Evolutionary conservation across 306 rosid species (phyloP).

Genomic region (Pterocarpus santalinus): DNA sequence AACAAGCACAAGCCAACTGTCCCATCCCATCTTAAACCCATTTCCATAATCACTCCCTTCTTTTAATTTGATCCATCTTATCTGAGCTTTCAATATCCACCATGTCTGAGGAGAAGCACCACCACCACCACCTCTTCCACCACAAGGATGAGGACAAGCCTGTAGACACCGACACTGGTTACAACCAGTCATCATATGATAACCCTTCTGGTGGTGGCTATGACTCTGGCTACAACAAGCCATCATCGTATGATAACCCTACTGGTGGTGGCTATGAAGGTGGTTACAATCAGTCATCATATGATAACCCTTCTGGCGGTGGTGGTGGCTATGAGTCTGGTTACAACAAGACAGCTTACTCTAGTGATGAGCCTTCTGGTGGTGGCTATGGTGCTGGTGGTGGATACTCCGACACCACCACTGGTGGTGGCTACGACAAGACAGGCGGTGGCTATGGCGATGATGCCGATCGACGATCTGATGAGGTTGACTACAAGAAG

Average conservation of each 20-base stretch:
- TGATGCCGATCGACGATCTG: neutral
- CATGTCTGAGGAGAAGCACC: slow-evolving; percentile 75
- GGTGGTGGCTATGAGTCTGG: neutral
- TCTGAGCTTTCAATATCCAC: neutral
- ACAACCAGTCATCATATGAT: slow-evolving; percentile 42
- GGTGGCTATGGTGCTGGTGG: slow-evolving; percentile 33
- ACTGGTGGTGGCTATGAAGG: neutral
- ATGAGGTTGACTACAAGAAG: slow-evolving; percentile 64
- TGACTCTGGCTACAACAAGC: neutral
- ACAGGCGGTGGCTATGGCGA: slow-evolving; percentile 26
- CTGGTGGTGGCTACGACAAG: slow-evolving; percentile 9
- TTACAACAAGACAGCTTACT: slow-evolving; percentile 10
- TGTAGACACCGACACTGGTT: slow-evolving; percentile 28
- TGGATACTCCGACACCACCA: slow-evolving; percentile 9
- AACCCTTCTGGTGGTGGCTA: slow-evolving; percentile 8
- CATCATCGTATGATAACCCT: neutral
- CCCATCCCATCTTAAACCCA: slow-evolving; percentile 26
- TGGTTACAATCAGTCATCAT: slow-evolving; percentile 11
- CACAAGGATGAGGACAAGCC: slow-evolving; percentile 53
- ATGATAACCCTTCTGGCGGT: slow-evolving; percentile 15
- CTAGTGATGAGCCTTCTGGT: neutral
- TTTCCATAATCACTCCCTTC: neutral
- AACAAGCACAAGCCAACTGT: neutral
- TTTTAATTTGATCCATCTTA: neutral
- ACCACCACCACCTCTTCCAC: slow-evolving; percentile 54